A percentile compares a stretch with the other conserved stretches of the same genome.
These are phyloP conservation scores for Candida sojae DNA, from an alignment of 1,139 yeast genomes.

Conservation along the genomic window DNA sequence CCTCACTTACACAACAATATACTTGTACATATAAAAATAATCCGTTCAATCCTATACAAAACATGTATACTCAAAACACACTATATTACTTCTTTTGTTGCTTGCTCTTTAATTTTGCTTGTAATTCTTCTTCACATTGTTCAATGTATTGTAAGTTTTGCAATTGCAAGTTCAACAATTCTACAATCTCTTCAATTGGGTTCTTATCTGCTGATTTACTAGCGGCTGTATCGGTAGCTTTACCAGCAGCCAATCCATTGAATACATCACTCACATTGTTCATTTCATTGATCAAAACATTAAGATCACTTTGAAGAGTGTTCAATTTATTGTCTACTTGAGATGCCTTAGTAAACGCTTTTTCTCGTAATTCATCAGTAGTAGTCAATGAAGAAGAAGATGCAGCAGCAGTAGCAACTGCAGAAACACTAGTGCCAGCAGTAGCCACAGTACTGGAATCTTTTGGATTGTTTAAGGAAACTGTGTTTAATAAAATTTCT, in stretches of 20 bases:
- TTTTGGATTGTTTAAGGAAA: constrained; percentile 30
- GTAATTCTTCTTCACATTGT: constrained; percentile 65
- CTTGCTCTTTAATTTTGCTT: constrained; percentile 56
- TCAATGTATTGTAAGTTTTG: constrained; percentile 90
- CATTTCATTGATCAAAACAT: constrained; percentile 79
- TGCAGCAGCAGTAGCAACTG: constrained; percentile 11
- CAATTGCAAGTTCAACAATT: constrained; percentile 82
- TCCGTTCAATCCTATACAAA: neutral
- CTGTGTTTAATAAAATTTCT: constrained; percentile 52
- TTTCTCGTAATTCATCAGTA: constrained; percentile 86
- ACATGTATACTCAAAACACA: too few relatives aligned
- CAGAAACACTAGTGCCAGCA: constrained; percentile 11
- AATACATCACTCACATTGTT: constrained; percentile 84
- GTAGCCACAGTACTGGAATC: constrained; percentile 7
- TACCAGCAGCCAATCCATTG: constrained; percentile 47
- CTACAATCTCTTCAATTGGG: constrained; percentile 68
- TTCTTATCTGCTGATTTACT: constrained; percentile 30
- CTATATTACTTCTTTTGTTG: constrained; percentile 13
- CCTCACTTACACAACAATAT: too few relatives aligned
- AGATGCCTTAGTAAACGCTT: constrained; percentile 88
- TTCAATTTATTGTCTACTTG: constrained; percentile 81
- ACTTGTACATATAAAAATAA: too few relatives aligned
- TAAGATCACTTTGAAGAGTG: constrained; percentile 70
- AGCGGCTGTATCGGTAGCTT: constrained; percentile 18
- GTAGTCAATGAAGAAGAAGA: constrained; percentile 29